Base-by-base conservation (phyloP, 306 rosid species). In the Alnus glutinosa region DNA sequence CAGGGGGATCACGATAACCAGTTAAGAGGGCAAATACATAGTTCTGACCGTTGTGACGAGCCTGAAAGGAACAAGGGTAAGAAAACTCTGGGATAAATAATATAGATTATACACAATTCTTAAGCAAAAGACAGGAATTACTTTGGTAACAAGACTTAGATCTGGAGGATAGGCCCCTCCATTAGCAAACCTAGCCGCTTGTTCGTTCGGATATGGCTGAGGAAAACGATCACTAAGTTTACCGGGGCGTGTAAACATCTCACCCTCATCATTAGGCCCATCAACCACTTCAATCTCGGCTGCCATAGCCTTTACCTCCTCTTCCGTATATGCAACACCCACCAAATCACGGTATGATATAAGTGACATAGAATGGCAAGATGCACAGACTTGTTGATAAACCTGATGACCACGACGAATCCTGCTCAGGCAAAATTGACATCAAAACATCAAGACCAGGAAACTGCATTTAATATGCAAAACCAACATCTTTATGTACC, bases 361-460 rank as follows among this genome's bases (percentile, higher is more conserved):
- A 80, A 95, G 87, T 78, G 99, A 91, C 98, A 93, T 91, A 16
- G 99, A 95, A 88, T 95, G 99, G 79, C 98, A 95, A 34, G 99
- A 95, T 61, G 98, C 98, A 82, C 98, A 95, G 82, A 95, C 98
- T 89, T 95, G 92, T 62, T 75, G 75, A 83, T 95, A 95, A 80
- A 96, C 99, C 88, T 93, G 98, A 88, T 95, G 99, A 83, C 99
- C 99, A 79, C 99, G 98, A 54, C 99, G 97, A 82, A 95, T 89
- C 92, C 99, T 95, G 98, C 82, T 66, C 86, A 80, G 23, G 58
- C 7, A 84, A 80, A 91, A 82, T 79, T 61, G 51, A 14, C 63
- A 80, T 48, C 52, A 63, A 58, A 76, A 51, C 77, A 81, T 71
- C 63, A 75, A 75, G 37, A 59, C 50, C 16, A 51, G 37, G 3